Percentiles rank a stretch among this genome's conserved stretches.
Conservation (phyloP, 75 land plant genomes). For the Ceratopteris richardii region DNA sequence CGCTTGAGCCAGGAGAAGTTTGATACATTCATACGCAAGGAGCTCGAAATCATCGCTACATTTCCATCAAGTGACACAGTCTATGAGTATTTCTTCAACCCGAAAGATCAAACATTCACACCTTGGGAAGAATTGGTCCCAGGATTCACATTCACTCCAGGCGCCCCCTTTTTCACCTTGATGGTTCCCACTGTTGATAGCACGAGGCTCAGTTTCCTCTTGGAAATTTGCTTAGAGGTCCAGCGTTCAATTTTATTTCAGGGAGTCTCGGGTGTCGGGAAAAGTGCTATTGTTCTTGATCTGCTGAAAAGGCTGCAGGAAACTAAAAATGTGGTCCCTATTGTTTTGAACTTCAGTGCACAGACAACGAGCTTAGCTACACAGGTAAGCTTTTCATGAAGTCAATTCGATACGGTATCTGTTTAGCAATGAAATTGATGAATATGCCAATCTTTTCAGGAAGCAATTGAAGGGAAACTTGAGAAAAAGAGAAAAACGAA, state of each 20-base stretch:
- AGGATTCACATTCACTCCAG: slow-evolving; percentile 12
- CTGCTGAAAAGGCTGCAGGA: slow-evolving; percentile 17
- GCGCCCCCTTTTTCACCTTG: slow-evolving; percentile 19
- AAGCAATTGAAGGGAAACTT: slow-evolving; percentile 29
- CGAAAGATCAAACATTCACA: slow-evolving; percentile 15
- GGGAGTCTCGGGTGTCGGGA: slow-evolving; percentile 29
- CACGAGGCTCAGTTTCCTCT: slow-evolving; percentile 19
- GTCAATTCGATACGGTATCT: no score
- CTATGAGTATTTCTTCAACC: slow-evolving; percentile 24
- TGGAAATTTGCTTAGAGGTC: slow-evolving; percentile 25
- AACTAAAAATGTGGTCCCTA: slow-evolving; percentile 16
- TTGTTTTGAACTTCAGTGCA: slow-evolving; percentile 32
- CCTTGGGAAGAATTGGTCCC: slow-evolving; percentile 27
- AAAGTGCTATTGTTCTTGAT: slow-evolving; percentile 30
- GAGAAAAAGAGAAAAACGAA: slow-evolving; percentile 27
- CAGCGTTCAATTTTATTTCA: slow-evolving; percentile 21
- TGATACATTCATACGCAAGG: slow-evolving; percentile 18
- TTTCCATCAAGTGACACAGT: slow-evolving; percentile 25
- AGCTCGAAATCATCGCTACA: slow-evolving; percentile 18
- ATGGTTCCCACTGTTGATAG: slow-evolving; percentile 32
- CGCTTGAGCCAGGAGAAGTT: slow-evolving; percentile 23
- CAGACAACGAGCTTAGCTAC: slow-evolving; percentile 36
- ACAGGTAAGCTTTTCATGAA: slow-evolving; percentile 13
- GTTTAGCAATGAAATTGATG: no score
- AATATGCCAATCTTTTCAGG: slow-evolving; percentile 9